Evolutionary conservation across 2,329 filamentous ascomycete genomes (phyloP).

Genomic region (Xylaria sp.): DNA sequence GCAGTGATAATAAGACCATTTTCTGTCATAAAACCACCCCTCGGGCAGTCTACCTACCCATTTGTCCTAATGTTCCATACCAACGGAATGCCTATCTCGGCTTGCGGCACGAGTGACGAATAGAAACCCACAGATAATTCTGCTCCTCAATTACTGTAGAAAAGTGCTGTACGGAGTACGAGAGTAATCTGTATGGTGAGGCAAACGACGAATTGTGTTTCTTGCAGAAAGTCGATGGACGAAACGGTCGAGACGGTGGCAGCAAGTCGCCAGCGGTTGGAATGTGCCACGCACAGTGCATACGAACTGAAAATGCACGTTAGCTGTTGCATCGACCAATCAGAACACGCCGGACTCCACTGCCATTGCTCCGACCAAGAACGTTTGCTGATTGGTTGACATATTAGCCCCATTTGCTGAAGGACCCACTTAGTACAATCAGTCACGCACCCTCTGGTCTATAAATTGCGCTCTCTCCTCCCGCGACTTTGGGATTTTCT

Average conservation of each 20-base stretch:
- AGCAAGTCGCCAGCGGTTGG: background rate
- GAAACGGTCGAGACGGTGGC: background rate
- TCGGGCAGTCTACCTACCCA: background rate
- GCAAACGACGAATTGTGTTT: background rate
- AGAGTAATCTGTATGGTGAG: background rate
- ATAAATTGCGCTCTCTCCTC: constrained; percentile 20
- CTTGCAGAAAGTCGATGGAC: background rate
- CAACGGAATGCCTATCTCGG: background rate
- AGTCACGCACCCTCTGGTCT: constrained; percentile 7
- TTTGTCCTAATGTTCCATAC: background rate
- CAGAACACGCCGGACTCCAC: background rate
- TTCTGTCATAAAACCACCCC: background rate
- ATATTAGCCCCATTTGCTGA: background rate
- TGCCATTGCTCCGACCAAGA: background rate
- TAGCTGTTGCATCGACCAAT: background rate
- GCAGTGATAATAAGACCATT: background rate
- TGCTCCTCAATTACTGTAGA: background rate
- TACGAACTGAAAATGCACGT: no score
- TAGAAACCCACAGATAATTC: background rate
- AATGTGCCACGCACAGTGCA: background rate
- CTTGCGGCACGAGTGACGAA: background rate
- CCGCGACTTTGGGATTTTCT: constrained; percentile 10
- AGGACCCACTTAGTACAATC: constrained; percentile 16
- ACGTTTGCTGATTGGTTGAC: constrained; percentile 15
- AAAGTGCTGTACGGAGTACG: background rate